Conservation (phyloP, 768 basidiomycete genomes). For the Pulveroboletus sp. region DNA sequence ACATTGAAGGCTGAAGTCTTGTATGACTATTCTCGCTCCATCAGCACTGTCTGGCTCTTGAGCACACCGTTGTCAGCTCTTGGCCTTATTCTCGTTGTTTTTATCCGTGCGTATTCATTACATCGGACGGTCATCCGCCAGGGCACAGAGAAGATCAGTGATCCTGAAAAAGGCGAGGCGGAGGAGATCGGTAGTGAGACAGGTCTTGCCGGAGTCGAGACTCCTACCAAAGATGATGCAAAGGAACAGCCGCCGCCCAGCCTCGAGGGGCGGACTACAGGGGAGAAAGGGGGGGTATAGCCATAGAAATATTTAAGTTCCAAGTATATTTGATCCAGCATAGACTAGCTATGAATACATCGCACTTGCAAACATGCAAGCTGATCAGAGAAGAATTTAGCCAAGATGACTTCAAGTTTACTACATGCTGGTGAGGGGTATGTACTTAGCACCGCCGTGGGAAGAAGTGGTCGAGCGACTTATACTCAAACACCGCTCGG, state of each 20-base stretch:
- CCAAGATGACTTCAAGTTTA: too few relatives aligned
- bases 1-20: conserved; percentile 30
- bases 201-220: background rate
- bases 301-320: too few relatives aligned
- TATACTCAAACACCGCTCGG: too few relatives aligned
- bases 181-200: background rate
- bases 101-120: conserved; percentile 36
- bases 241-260: conserved; percentile 1
- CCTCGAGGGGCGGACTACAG: background rate
- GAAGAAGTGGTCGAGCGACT: too few relatives aligned
- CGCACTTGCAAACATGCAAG: too few relatives aligned
- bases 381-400: too few relatives aligned
- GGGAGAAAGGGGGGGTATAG: background rate
- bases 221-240: background rate
- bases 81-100: conserved; percentile 32
- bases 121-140: conserved; percentile 24
- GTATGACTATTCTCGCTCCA: conserved; percentile 36
- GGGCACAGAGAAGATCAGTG: conserved; percentile 17
- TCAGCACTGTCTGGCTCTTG: conserved; percentile 41
- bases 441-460: too few relatives aligned
- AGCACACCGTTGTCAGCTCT: conserved; percentile 31
- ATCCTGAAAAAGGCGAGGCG: conserved; percentile 28
- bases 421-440: too few relatives aligned
- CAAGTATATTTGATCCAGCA: too few relatives aligned
- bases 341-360: too few relatives aligned